Evolutionary conservation across 1,284 basidiomycete genomes (phyloP), one percentile per base, ranked within the genome.

Genomic region (Tetrapyrgos nigripes): DNA sequence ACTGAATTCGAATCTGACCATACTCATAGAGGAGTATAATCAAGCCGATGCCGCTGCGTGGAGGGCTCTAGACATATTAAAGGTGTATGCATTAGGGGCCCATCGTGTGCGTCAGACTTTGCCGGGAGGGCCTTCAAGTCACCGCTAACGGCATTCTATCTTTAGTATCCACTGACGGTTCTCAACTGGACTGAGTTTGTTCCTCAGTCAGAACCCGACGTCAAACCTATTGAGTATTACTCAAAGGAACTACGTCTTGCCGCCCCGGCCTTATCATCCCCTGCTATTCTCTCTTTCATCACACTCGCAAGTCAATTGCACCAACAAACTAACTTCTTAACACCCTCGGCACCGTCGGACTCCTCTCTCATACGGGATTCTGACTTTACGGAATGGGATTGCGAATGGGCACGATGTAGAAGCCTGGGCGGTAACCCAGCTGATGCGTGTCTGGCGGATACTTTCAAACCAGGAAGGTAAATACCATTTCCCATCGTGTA

Each of bases 231-330:
- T 35, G 68, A 71, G 3, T 76, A 83, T 60, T 84, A 86, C 61
- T 77, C 78, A 10, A 68, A 76, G 60, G 55, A 62, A 2, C 73
- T 76, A 59, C 69, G 66, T 31, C 70, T 90, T 51, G 73, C 69
- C 28, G 81, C 85, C 14, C 85, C 86, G 3, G 82, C 87, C 3
- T 78, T 87, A 26, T 84, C 86, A 0, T 77, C 83, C 5, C 85
- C 89, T n/a, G 89, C 89, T 5, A 88, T 91, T 56, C 81, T 92
- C 11, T 79, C 85, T 1, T 91, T 86, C 70, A 76, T 91, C 44
- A 81, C 83, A 1, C 72, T 91, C 1, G 76, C 79, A 19, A 81
- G 83, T 64, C 78, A 70, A 62, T 65, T 76, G 23, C 65, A 75
- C 44, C 48, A 68, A 43, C 60, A 66, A n/a, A 59, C 71, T 37